Evolutionary conservation across 441 rosid species (phyloP), one percentile per base, ranked within the genome.

Genomic region (Raphanus hybrid): DNA sequence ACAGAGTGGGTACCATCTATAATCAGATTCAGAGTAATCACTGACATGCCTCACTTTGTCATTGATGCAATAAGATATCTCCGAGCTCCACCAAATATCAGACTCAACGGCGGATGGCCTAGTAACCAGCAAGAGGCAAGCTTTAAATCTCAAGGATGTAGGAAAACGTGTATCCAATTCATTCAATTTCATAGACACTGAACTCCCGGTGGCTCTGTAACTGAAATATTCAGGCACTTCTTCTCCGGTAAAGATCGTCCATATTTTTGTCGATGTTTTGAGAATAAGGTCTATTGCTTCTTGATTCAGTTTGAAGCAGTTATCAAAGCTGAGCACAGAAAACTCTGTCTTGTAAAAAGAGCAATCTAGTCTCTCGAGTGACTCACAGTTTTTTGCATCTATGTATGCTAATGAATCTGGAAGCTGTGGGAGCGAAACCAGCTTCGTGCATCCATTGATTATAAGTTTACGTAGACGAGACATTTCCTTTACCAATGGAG

Each of bases 381-480:
- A 58, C n/a, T 37, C 55, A 70, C 74, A 69, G 12, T 54, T 34
- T 32, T 54, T 29, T 52, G 72, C 72, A 29, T 9, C 5, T 14
- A 27, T 12, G 48, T 0, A 0, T 4, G 0, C 0, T 3, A 68
- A 5, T 0, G 45, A 52, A 0, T 32, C 15, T 32, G 72, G 29
- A 15, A 52, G 71, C 45, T 68, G 27, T 15, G 61, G 72, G 62
- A 68, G 72, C 0, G 61, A 68, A 4, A 68, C 15, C 3, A 68
- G 71, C 23, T 48, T 14, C 0, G 16, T 50, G 60, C 60, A 14
- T 27, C 39, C 43, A 1, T 27, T 8, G 2, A 29, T 1, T 34
- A 34, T 0, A 48, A 67, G 41, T 39, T 0, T 55, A 1, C 8
- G 2, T 18, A 55, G 27, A 55, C 29, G n/a, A 55, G 60, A 18